Evolutionary conservation across 345 rosid species (phyloP), one percentile per base, ranked within the genome.

Genomic region (Brassica cretica): DNA sequence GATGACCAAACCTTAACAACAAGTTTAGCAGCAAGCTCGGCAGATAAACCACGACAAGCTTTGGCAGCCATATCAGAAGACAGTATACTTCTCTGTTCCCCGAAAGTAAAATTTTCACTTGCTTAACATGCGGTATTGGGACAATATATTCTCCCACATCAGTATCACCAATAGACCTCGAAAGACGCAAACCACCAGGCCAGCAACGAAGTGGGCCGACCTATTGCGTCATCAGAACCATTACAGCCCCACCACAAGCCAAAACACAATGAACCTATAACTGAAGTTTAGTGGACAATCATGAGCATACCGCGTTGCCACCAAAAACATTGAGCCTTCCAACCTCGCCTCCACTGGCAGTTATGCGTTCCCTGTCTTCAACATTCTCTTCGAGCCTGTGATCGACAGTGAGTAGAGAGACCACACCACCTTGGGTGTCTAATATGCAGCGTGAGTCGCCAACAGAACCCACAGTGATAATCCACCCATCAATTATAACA

Each of bases 311-410:
- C 97, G 89, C 94, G 84, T 91, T 95, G 74, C 97, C 97, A 61
- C 99, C 99, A 56, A 88, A 95, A 77, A 91, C 82, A 79, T 95
- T 95, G 66, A 95, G 93, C 80, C 99, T 89, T 82, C 99, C 99
- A 18, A 96, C 99, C 88, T 96, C 98, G 75, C 99, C 99, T 10
- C 99, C 99, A 81, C 99, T 96, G 68, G 99, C 99, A 83, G 98
- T 96, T 78, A 96, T 91, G 63, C 99, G 98, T 83, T 93, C 98
- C 82, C 99, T 87, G 86, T 96, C 99, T 86, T 91, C 98, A 15
- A 32, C 96, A 84, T 96, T 96, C 84, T 96, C 99, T 83, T 96
- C 99, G 11, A 96, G 87, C 84, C 99, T 88, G 77, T 96, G 99
- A 84, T 96, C 99, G 49, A 93, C 99, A 5, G 99, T 96, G 83